These are phyloP conservation scores for Cordyceps pruinosa DNA, from an alignment of 2,329 filamentous ascomycete species.

Conservation along the genomic window DNA sequence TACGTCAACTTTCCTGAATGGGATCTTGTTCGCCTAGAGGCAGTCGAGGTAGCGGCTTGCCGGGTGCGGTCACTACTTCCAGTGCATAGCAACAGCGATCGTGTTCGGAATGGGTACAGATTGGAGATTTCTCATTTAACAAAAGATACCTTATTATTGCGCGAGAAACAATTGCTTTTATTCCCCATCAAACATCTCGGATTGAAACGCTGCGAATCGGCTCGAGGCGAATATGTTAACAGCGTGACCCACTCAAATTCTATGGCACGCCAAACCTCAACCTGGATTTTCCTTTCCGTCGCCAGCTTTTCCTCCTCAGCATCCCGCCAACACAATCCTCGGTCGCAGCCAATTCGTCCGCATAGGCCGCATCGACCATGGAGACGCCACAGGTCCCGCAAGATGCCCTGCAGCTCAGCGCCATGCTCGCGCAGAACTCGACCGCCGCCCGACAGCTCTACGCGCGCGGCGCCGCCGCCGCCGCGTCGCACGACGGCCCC, in stretches of 20 bases:
- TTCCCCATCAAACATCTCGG: too few species aligned
- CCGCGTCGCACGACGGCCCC: conserved; percentile 12
- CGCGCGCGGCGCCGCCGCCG: conserved; percentile 20
- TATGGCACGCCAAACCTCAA: background rate
- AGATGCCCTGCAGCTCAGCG: conserved; percentile 28
- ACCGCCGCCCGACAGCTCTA: conserved; percentile 27
- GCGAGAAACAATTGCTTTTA: too few species aligned
- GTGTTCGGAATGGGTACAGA: too few species aligned
- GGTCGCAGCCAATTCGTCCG: conserved; percentile 4
- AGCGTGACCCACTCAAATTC: conserved; percentile 3
- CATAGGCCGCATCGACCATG: conserved; percentile 21
- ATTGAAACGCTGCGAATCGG: too few species aligned
- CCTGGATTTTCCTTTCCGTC: background rate
- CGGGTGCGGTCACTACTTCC: too few species aligned
- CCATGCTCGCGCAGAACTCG: conserved; percentile 30
- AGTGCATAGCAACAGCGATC: too few species aligned
- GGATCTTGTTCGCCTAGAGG: too few species aligned
- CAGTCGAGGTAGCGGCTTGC: too few species aligned
- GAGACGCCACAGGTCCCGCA: conserved; percentile 27
- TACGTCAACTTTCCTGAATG: too few species aligned
- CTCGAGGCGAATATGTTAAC: too few species aligned
- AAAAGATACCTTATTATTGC: too few species aligned
- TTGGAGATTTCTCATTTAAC: too few species aligned
- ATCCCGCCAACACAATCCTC: background rate
- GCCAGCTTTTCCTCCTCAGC: background rate